A percentile compares a stretch with the other conserved stretches of the same genome.
Evolutionary conservation across 2,329 filamentous ascomycete genomes (phyloP).

Genomic region (Diplodia scrobiculata): DNA sequence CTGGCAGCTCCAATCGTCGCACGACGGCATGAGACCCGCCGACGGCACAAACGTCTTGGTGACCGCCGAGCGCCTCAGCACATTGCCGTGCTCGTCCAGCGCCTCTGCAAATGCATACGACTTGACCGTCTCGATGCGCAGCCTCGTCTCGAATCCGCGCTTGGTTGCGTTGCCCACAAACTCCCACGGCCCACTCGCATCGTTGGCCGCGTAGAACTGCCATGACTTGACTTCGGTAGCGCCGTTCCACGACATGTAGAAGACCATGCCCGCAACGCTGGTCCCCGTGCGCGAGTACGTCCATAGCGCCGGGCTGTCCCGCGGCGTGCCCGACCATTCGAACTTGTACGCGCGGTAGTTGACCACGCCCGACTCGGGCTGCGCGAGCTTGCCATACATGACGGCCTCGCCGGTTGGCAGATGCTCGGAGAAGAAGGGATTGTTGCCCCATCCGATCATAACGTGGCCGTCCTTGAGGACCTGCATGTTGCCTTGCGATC

Average conservation of each 20-base stretch:
- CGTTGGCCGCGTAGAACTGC: constrained; percentile 53
- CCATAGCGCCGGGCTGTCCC: constrained; percentile 29
- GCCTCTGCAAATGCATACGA: constrained; percentile 31
- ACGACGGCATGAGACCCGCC: constrained; percentile 35
- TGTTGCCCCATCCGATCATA: constrained; percentile 60
- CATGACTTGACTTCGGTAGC: constrained; percentile 52
- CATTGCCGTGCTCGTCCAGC: constrained; percentile 29
- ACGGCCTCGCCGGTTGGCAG: constrained; percentile 53
- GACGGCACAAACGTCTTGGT: constrained; percentile 45
- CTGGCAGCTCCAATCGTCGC: constrained; percentile 41
- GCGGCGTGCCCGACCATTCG: constrained; percentile 52
- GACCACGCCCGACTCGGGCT: constrained; percentile 43
- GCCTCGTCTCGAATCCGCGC: constrained; percentile 50
- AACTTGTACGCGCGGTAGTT: constrained; percentile 60
- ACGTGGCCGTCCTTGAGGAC: constrained; percentile 57
- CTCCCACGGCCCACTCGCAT: constrained; percentile 41
- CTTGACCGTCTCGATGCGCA: constrained; percentile 28
- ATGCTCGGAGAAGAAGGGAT: constrained; percentile 49
- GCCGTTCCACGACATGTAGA: constrained; percentile 60
- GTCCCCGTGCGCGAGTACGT: constrained; percentile 30
- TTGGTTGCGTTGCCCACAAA: constrained; percentile 47
- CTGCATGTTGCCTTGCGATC: constrained; percentile 58
- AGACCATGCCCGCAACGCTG: constrained; percentile 40
- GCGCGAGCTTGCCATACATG: constrained; percentile 56
- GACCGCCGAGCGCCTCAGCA: constrained; percentile 40